Conservation (phyloP, 2,329 filamentous ascomycete species). For the Lecanicillium sp. region DNA sequence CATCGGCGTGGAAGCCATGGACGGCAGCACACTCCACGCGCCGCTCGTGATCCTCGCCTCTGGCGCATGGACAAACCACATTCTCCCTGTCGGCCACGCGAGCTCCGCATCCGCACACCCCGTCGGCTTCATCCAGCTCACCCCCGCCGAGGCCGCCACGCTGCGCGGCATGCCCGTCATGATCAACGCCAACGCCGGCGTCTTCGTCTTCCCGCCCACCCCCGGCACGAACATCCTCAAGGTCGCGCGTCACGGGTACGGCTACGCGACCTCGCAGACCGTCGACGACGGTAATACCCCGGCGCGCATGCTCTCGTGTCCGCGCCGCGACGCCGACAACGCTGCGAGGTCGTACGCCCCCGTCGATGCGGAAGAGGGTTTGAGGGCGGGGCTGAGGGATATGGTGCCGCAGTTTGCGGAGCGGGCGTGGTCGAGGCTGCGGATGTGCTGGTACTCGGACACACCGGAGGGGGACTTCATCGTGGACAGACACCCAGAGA, state of each 20-base stretch:
- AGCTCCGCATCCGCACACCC: constrained; percentile 60
- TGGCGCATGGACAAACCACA: constrained; percentile 57
- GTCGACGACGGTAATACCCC: constrained; percentile 17
- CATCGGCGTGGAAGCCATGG: constrained; percentile 21
- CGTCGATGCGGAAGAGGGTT: constrained; percentile 45
- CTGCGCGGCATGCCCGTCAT: constrained; percentile 53
- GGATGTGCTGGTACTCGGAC: constrained; percentile 61
- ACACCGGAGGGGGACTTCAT: constrained; percentile 60
- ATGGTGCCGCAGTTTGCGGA: constrained; percentile 50
- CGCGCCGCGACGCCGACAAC: constrained; percentile 30
- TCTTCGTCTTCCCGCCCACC: constrained; percentile 50
- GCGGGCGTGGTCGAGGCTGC: constrained; percentile 42
- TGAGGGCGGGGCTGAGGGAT: constrained; percentile 44
- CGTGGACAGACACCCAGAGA: constrained; percentile 48
- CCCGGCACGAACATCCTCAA: constrained; percentile 47
- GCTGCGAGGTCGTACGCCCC: constrained; percentile 38
- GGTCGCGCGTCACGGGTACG: constrained; percentile 54
- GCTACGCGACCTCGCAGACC: constrained; percentile 36
- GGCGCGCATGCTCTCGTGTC: constrained; percentile 25
- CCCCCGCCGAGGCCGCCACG: constrained; percentile 46
- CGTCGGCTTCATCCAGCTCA: constrained; percentile 58
- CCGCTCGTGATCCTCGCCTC: constrained; percentile 59
- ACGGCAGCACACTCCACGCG: constrained; percentile 42
- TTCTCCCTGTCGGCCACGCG: constrained; percentile 54
- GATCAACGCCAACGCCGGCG: constrained; percentile 47